These are phyloP conservation scores for Rhododendron vialii DNA, from an alignment of 148 eudicot species.

Conservation along the genomic window DNA sequence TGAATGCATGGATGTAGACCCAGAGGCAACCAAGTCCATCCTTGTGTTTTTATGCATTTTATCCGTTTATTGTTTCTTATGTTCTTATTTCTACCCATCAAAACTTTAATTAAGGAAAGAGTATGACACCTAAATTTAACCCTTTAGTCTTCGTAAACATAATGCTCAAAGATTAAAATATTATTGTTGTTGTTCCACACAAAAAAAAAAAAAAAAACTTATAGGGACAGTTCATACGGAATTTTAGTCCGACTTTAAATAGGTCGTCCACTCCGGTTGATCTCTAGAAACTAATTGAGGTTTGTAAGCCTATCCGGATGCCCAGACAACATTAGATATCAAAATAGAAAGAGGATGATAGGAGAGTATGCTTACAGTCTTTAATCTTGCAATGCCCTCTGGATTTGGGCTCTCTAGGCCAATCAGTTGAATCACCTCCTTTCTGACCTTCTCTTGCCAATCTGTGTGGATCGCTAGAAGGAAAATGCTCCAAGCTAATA, in stretches of 20 bases:
- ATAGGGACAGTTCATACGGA: too few relatives aligned
- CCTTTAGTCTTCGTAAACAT: not conserved
- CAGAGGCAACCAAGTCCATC: too few relatives aligned
- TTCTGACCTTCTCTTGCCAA: constrained; percentile 14
- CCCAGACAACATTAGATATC: not conserved
- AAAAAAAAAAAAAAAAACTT: too few relatives aligned
- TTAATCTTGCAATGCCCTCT: constrained; percentile 7
- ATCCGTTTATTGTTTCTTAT: too few relatives aligned
- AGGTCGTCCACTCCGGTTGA: too few relatives aligned
- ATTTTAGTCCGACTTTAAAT: too few relatives aligned
- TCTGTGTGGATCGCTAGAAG: constrained; percentile 6
- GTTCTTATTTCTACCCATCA: not conserved
- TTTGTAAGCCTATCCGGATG: not conserved
- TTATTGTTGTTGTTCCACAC: too few relatives aligned
- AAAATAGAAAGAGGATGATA: not conserved
- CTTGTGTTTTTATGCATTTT: too few relatives aligned
- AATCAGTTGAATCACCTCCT: constrained; percentile 3
- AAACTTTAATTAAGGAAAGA: not conserved
- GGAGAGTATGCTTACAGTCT: not conserved
- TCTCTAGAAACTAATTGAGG: too few relatives aligned
- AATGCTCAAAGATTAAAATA: too few relatives aligned
- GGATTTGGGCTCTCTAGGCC: constrained; percentile 3
- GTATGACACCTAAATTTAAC: not conserved
- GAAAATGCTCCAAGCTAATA: not conserved
- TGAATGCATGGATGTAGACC: not conserved